phyloP scores from a whole-genome alignment of 768 basidiomycete genomes.

The Agrocybe chaxingu region DNA sequence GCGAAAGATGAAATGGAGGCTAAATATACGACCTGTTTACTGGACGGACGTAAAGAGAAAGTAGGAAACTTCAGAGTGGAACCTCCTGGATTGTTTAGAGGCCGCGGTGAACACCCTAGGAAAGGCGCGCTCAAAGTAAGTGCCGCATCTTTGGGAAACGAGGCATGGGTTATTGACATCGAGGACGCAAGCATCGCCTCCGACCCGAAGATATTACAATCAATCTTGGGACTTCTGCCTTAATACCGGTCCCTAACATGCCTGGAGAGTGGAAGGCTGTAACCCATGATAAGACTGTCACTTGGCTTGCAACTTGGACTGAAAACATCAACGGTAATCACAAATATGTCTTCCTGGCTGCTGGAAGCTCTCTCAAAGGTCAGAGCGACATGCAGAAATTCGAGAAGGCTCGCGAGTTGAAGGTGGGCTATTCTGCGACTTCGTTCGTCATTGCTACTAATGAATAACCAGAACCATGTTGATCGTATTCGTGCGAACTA shows the following conservation, averaged over 20 bases:
- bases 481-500: constrained; percentile 91
- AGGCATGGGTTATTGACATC: constrained; percentile 4
- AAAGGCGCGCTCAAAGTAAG: constrained; percentile 91
- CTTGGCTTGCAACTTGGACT: constrained; percentile 99
- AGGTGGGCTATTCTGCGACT: constrained; percentile 46
- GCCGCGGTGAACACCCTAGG: constrained; percentile 97
- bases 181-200: constrained; percentile 64
- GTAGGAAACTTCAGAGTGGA: constrained; percentile 98
- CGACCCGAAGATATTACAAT: constrained; percentile 93
- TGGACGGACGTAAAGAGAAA: constrained; percentile 97
- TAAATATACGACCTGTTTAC: constrained; percentile 79
- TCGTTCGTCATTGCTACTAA: background rate
- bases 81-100: constrained; percentile 97
- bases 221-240: constrained; percentile 80
- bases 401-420: constrained; percentile 95
- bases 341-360: constrained; percentile 97
- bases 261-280: constrained; percentile 90
- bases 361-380: constrained; percentile 96
- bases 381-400: constrained; percentile 98
- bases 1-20: constrained; percentile 80
- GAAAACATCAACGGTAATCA: constrained; percentile 95
- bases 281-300: constrained; percentile 92
- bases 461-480: constrained; percentile 68
- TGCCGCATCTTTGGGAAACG: constrained; percentile 2
- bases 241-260: constrained; percentile 84